phyloP scores from a whole-genome alignment of 306 rosid species.

The Gleditsia sinensis region DNA sequence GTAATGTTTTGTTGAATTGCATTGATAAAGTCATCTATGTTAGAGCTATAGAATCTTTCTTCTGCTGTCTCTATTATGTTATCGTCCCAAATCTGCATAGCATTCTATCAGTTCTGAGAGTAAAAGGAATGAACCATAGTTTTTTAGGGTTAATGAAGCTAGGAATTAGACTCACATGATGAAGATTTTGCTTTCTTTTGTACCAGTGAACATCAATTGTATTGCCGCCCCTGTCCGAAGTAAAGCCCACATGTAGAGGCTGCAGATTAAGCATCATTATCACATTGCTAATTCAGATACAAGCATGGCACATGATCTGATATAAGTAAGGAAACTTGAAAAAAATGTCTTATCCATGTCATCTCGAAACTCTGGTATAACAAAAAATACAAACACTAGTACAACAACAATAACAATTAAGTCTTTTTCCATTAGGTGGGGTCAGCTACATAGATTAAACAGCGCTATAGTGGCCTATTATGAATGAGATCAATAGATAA shows the following conservation, averaged over 20 bases:
- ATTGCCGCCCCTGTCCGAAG: constrained; percentile 76
- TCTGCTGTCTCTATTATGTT: constrained; percentile 74
- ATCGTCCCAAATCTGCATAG: constrained; percentile 70
- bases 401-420: no score
- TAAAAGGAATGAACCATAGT: no score
- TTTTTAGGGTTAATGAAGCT: not conserved
- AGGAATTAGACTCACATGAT: constrained; percentile 53
- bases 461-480: no score
- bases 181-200: constrained; percentile 74
- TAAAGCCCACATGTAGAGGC: constrained; percentile 93
- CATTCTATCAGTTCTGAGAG: not conserved
- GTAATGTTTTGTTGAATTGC: constrained; percentile 73
- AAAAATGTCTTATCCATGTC: no score
- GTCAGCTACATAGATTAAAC: no score
- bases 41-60: constrained; percentile 52
- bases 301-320: not conserved
- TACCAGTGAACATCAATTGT: constrained; percentile 70
- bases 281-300: not conserved
- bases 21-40: constrained; percentile 42
- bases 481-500: no score
- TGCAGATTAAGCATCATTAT: constrained; percentile 37
- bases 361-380: no score
- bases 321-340: no score
- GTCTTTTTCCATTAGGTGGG: no score
- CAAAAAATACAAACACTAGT: no score